Evolutionary conservation across 768 basidiomycete genomes (phyloP).

Genomic region (Amanita molliuscula): DNA sequence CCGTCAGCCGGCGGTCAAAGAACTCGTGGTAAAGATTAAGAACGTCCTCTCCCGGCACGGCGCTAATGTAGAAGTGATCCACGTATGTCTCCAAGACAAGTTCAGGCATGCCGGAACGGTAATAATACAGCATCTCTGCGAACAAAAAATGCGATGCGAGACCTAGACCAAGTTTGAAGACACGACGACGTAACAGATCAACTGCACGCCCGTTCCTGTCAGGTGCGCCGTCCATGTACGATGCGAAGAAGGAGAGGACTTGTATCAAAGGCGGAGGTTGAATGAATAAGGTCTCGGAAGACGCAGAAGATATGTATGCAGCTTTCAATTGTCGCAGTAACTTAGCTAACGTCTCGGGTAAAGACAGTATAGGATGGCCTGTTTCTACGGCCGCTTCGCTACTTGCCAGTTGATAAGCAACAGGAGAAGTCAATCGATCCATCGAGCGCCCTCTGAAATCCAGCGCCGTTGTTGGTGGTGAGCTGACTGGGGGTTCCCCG

Average conservation of each 20-base stretch:
- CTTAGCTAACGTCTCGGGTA: background rate
- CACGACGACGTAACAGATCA: conserved; percentile 19
- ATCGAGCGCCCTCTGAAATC: too few species aligned
- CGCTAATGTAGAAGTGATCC: conserved; percentile 39
- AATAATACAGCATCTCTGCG: conserved; percentile 35
- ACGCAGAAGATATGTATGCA: background rate
- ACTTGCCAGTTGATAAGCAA: background rate
- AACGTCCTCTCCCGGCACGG: conserved; percentile 36
- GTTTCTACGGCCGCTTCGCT: background rate
- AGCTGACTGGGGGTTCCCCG: background rate
- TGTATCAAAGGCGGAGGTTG: background rate
- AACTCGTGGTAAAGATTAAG: conserved; percentile 12
- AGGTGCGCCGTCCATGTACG: background rate
- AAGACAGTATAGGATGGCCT: background rate
- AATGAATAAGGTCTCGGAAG: background rate
- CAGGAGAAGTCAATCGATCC: too few species aligned
- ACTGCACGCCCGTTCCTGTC: conserved; percentile 17
- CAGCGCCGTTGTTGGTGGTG: background rate
- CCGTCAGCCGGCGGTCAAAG: background rate
- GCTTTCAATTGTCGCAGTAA: background rate
- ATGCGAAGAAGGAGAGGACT: conserved; percentile 1
- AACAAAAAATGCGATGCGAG: conserved; percentile 20
- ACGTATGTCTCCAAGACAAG: conserved; percentile 35
- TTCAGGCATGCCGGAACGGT: conserved; percentile 13
- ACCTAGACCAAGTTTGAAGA: conserved; percentile 15